Evolutionary conservation across 2,329 filamentous ascomycete genomes (phyloP).

Genomic region (Monilinia vaccinii-corymbosi): DNA sequence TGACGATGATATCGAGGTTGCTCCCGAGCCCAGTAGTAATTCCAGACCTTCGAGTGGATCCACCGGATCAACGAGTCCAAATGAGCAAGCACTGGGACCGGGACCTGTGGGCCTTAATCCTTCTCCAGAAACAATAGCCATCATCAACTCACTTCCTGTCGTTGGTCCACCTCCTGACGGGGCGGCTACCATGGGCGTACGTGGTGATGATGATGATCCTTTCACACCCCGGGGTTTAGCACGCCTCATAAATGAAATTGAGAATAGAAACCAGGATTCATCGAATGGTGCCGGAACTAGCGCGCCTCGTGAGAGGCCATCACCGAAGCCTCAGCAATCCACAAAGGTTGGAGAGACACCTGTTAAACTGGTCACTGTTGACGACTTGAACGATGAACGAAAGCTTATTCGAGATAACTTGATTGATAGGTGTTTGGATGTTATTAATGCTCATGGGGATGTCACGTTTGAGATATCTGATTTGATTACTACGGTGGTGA

Average conservation of each 20-base stretch:
- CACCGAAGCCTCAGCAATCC: constrained; percentile 5
- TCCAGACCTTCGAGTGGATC: constrained; percentile 18
- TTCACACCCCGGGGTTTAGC: constrained; percentile 13
- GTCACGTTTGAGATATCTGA: constrained; percentile 88
- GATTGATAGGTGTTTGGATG: constrained; percentile 83
- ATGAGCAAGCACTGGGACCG: constrained; percentile 22
- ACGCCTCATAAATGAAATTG: constrained; percentile 10
- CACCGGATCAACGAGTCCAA: constrained; percentile 24
- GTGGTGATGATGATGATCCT: neutral
- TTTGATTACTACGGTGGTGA: constrained; percentile 66
- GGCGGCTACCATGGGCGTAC: neutral
- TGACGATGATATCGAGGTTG: constrained; percentile 41
- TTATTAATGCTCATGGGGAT: constrained; percentile 78
- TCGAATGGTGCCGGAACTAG: neutral
- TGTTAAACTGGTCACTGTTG: constrained; percentile 46
- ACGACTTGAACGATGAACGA: constrained; percentile 72
- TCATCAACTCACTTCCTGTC: constrained; percentile 14
- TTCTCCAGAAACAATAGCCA: constrained; percentile 9
- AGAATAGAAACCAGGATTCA: neutral
- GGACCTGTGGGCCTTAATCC: constrained; percentile 16
- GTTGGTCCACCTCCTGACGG: constrained; percentile 8
- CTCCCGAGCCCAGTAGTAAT: constrained; percentile 18
- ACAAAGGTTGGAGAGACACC: constrained; percentile 3
- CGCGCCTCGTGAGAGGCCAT: constrained; percentile 1
- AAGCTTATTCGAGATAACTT: constrained; percentile 63